Evolutionary conservation across 768 basidiomycete species (phyloP), one percentile per base, ranked within the genome.

Genomic region (Pholiota conissans): DNA sequence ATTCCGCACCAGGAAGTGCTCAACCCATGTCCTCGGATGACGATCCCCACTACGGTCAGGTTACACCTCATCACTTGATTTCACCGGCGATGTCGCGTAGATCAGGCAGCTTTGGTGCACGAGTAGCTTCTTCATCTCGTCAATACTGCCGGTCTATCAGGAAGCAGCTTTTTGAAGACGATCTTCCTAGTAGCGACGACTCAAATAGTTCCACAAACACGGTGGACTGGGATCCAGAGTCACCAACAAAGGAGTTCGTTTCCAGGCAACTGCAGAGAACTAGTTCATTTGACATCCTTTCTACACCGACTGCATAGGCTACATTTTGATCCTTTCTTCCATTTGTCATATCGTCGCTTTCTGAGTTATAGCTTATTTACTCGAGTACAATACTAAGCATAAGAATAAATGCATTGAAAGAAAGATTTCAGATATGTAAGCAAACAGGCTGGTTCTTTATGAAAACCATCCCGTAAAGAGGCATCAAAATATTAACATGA

Each of bases 11-110:
- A 71, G n/a, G n/a, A n/a, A n/a, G n/a, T 79, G 52, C 66, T 13
- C 10, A n/a, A n/a, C 27, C 53, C 18, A 54, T 74, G 11, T 84
- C 84, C 2, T 89, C 87, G 3, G 88, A 90, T 61, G 86, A 91
- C 57, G 85, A 89, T 60, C 80, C n/a, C 0, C 76, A 78, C 58
- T 58, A 83, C 26, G 86, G 87, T 0, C 85, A 88, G 67, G 84
- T 89, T 16, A 89, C 86, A 0, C 87, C n/a, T n/a, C n/a, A 81
- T 58, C 84, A 85, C 63, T 69, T 90, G 29, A 81, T 84, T 35
- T 91, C 88, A 6, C 86, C 88, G 5, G 78, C 75, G 20, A 69
- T 80, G 47, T 49, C 49, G 34, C 56, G 58, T 18, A 57, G 57
- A 50, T 30, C 51, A 16, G 14, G 46, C 18, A 42, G 35, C 30